Evolutionary conservation across 805 yeast genomes (phyloP).

Genomic region (Scheffersomyces amazonensis): DNA sequence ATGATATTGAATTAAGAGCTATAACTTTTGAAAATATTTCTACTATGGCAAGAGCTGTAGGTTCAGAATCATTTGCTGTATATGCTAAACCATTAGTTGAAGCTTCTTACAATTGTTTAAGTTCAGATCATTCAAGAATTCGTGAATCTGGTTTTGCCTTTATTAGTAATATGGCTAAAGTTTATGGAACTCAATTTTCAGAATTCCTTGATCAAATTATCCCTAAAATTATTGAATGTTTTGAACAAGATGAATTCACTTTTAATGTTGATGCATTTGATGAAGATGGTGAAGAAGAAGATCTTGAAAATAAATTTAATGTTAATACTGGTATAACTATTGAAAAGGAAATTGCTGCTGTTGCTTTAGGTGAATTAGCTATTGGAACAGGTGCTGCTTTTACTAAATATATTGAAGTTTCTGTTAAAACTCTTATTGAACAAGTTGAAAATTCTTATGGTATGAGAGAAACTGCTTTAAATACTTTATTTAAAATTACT

Average conservation of each 20-base stretch:
- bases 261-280: constrained; percentile 50
- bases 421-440: constrained; percentile 59
- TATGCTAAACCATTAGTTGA: constrained; percentile 86
- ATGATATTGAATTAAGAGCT: constrained; percentile 88
- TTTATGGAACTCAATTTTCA: constrained; percentile 86
- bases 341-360: constrained; percentile 94
- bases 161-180: constrained; percentile 90
- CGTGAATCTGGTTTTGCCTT: constrained; percentile 95
- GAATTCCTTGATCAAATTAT: constrained; percentile 79
- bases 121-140: constrained; percentile 75
- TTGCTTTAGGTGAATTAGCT: constrained; percentile 86
- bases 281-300: constrained; percentile 58
- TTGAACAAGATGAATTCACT: constrained; percentile 83
- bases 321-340: constrained; percentile 93
- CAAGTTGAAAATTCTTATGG: constrained; percentile 88
- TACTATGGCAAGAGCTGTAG: constrained; percentile 95
- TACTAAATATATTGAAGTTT: constrained; percentile 70
- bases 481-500: constrained; percentile 79
- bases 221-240: constrained; percentile 79
- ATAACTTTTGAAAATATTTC: constrained; percentile 90
- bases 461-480: constrained; percentile 82
- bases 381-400: constrained; percentile 81
- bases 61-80: constrained; percentile 81
- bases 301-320: constrained; percentile 67
- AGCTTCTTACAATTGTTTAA: constrained; percentile 78